Evolutionary conservation across 2,329 filamentous ascomycete genomes (phyloP), one percentile per base, ranked within the genome.

Genomic region (Alternaria alternata): DNA sequence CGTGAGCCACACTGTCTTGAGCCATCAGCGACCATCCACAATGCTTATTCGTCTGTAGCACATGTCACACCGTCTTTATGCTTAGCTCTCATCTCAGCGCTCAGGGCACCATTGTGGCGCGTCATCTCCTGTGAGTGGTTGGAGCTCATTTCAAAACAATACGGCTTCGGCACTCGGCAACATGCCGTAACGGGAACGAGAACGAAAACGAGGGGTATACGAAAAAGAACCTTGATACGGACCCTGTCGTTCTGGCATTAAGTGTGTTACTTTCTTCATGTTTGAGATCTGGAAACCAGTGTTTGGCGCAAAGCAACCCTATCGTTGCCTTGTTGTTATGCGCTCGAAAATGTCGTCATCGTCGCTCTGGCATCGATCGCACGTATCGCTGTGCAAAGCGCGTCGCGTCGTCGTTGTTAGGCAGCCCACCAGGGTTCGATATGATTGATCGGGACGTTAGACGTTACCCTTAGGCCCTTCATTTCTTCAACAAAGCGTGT

Each of bases 151-250:
- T 30, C 39, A 38, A 51, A 51, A 56, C 36, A 42, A 34, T 26
- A 24, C 46, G 42, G 30, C 36, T 30, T 32, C 46, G 54, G 53
- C 53, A 55, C 43, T 56, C 54, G 54, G 46, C 54, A 51, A 49
- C 28, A 16, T 49, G 46, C 30, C 24, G 36, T 20, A 18, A 36
- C 53, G 28, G 30, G 26, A 44, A 34, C 28, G 28, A 30, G 11
- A 30, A 30, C 28, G 28, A 30, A 7, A 30, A 30, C 54, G 39
- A 43, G 36, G 44, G 52, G 16, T 14, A 46, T 54, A 34, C 36
- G 39, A 38, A 47, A 26, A 43, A 54, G 34, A 34, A 43, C 51
- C 57, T 38, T 56, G 57, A 49, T 46, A 42, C 51, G 36, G 48
- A 41, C 52, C 54, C 51, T 54, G 43, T 51, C 54, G 28, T 24